Conservation (phyloP, 225 moss, liverwort and hornwort species). For the Polytrichum formosum region DNA sequence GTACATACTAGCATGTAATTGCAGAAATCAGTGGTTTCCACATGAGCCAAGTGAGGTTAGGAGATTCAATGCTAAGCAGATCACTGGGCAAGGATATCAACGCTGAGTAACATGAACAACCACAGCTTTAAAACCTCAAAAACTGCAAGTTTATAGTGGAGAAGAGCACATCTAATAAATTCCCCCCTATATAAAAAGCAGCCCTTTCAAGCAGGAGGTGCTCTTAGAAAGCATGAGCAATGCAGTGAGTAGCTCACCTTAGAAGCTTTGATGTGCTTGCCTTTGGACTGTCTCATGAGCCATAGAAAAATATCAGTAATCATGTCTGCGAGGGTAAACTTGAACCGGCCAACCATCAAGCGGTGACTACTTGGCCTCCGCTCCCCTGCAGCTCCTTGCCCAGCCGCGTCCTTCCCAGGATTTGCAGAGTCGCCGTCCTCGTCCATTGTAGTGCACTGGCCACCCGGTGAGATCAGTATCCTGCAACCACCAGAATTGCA, state of each 20-base stretch:
- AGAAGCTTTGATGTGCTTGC: conserved; percentile 49
- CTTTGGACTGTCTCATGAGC: conserved; percentile 49
- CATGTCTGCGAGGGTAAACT: conserved; percentile 28
- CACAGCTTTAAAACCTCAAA: conserved; percentile 6
- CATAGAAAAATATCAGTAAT: conserved; percentile 29
- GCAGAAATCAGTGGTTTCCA: too few relatives aligned
- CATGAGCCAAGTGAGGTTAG: too few relatives aligned
- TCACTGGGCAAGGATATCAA: too few relatives aligned
- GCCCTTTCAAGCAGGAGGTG: background rate
- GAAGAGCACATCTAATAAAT: too few relatives aligned
- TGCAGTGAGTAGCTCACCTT: conserved; percentile 23
- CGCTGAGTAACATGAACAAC: conserved; percentile 1
- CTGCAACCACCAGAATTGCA: conserved; percentile 13
- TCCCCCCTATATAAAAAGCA: too few relatives aligned
- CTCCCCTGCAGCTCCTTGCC: conserved; percentile 12
- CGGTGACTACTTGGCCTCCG: conserved; percentile 19
- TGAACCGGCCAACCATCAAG: conserved; percentile 19
- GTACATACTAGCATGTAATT: too few relatives aligned
- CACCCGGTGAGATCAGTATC: conserved; percentile 49
- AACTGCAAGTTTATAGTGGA: conserved; percentile 1
- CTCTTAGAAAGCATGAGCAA: background rate
- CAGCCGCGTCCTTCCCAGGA: conserved; percentile 8
- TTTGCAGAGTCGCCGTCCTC: conserved; percentile 30
- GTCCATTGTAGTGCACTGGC: conserved; percentile 38
- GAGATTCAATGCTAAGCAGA: too few relatives aligned